Evolutionary conservation across 2,329 filamentous ascomycete genomes (phyloP).

Genomic region (Arthrobotrys pseudoclavata): DNA sequence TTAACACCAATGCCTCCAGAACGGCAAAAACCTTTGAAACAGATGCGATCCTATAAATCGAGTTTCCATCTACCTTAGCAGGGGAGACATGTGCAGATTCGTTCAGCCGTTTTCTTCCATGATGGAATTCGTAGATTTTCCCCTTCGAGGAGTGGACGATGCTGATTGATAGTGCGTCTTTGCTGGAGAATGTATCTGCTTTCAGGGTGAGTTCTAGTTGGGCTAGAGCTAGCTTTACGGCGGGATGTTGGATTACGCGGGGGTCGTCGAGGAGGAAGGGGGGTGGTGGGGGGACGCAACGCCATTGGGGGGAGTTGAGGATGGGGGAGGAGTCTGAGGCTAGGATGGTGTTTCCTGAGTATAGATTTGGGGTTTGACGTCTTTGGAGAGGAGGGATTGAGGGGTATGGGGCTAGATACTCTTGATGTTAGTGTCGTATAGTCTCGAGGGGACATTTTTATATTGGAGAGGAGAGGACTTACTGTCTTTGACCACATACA

Average conservation of each 20-base stretch:
- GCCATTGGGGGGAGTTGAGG: neutral
- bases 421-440: neutral
- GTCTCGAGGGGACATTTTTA: neutral
- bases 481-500: neutral
- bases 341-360: slow-evolving; percentile 32
- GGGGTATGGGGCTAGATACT: neutral
- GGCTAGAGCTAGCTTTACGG: slow-evolving; percentile 27
- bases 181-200: slow-evolving; percentile 7
- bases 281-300: slow-evolving; percentile 48
- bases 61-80: slow-evolving; percentile 26
- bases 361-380: neutral
- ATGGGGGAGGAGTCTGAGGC: neutral
- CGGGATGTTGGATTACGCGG: slow-evolving; percentile 31
- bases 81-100: slow-evolving; percentile 30
- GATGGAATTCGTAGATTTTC: slow-evolving; percentile 55
- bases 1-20: slow-evolving; percentile 32
- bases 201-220: slow-evolving; percentile 17
- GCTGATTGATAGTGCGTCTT: slow-evolving; percentile 54
- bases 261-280: slow-evolving; percentile 37
- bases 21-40: slow-evolving; percentile 42
- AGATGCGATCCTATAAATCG: slow-evolving; percentile 48
- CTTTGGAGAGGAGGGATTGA: neutral
- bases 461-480: neutral
- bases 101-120: slow-evolving; percentile 35
- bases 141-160: slow-evolving; percentile 50